These are phyloP conservation scores for Naganishia sp. DNA, from an alignment of 1,284 basidiomycete genomes.

Conservation along the genomic window DNA sequence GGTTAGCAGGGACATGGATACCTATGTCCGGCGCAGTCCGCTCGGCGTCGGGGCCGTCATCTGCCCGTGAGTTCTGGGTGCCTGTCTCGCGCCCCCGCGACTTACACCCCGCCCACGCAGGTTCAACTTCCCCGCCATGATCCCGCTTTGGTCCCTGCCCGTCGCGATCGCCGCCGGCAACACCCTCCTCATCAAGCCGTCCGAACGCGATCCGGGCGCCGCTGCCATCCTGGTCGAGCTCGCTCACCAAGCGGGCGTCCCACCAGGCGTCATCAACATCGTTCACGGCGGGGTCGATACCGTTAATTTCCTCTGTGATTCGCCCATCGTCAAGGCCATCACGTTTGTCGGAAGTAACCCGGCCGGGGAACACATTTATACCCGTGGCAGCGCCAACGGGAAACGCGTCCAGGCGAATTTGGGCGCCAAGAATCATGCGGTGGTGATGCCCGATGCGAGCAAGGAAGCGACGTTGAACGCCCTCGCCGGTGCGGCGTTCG, in stretches of 20 bases:
- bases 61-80: conserved; percentile 56
- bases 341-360: conserved; percentile 96
- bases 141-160: conserved; percentile 93
- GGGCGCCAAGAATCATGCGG: conserved; percentile 95
- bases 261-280: conserved; percentile 76
- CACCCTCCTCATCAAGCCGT: conserved; percentile 91
- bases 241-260: conserved; percentile 74
- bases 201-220: conserved; percentile 93
- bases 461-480: conserved; percentile 92
- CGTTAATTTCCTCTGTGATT: conserved; percentile 92
- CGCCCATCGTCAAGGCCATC: conserved; percentile 87
- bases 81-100: not conserved
- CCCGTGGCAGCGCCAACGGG: conserved; percentile 78
- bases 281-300: conserved; percentile 87
- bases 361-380: conserved; percentile 92
- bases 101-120: not conserved
- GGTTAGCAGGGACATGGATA: conserved; percentile 97
- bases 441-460: conserved; percentile 96
- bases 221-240: conserved; percentile 97
- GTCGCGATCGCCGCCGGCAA: conserved; percentile 64
- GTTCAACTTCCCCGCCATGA: conserved; percentile 67
- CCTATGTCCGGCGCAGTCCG: conserved; percentile 57
- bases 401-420: conserved; percentile 95
- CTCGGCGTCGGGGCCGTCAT: conserved; percentile 67
- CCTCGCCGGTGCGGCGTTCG: conserved; percentile 91